Evolutionary conservation across 257 asterid species (phyloP), one percentile per base, ranked within the genome.

Genomic region (Haberlea rhodopensis): DNA sequence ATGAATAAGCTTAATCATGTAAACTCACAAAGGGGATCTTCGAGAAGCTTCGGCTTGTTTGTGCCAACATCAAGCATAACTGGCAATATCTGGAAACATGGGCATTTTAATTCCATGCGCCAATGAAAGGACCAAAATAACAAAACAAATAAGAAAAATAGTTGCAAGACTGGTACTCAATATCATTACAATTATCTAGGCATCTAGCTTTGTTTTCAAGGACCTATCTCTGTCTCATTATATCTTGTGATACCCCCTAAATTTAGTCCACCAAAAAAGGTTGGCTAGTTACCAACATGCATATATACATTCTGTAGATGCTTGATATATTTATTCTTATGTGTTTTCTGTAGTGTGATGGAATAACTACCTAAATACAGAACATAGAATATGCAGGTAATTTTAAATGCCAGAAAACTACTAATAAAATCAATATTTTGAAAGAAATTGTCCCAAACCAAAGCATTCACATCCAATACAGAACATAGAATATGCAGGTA

Each of bases 31-130:
- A 94, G 99, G 75, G 63, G 86, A 71, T 94, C 90, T 67, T 86
- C 87, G 48, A 94, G 96, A 75, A 94, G 95, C 79, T 79, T 84
- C 87, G 86, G 81, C 70, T 94, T 94, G 87, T 90, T 94, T 21
- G 99, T 94, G 66, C 99, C 99, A 66, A 94, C 95, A 66, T 94
- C 99, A 74, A 94, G 99, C 99, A 94, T 94, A 69, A 94, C 85
- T 18, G 99, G 99, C 76, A 94, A 82, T 77, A 94, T 78, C 99
- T 94, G 90, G 68, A 19, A 23, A 60, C 54, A 72, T 25, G 18
- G 69, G 57, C 64, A 76, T 28, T 55, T 63, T 52, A 48, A 70
- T 52, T 29, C 55, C 40, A 48, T 53, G 32, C 22, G 22, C 65
- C 51, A 25, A 51, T 71, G 20, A 68, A 48, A 52, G 18, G 59